Conservation (phyloP, 108 stramenopile genomes). For the Stephanodiscus minutulus region DNA sequence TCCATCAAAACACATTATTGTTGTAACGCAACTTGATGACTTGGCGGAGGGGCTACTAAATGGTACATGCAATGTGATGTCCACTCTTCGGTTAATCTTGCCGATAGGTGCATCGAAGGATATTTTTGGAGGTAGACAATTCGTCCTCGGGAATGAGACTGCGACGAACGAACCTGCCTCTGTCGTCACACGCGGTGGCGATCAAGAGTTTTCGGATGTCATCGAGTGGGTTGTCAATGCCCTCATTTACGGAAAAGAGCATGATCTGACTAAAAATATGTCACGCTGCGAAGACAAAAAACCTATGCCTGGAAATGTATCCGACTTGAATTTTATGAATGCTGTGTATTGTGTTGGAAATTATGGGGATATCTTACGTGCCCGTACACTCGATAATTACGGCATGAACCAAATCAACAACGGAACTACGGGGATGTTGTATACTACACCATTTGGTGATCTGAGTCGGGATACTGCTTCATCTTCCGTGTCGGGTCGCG, state of each 20-base stretch:
- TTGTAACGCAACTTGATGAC: background rate
- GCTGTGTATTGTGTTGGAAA: constrained; percentile 57
- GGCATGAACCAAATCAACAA: constrained; percentile 50
- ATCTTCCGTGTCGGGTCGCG: background rate
- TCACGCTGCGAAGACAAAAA: constrained; percentile 4
- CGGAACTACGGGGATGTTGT: constrained; percentile 51
- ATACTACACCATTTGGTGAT: constrained; percentile 54
- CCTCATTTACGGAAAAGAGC: constrained; percentile 52
- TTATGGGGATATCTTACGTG: constrained; percentile 13
- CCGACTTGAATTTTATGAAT: constrained; percentile 35
- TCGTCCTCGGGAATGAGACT: constrained; percentile 7
- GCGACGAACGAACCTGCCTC: constrained; percentile 27
- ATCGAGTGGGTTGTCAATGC: constrained; percentile 56
- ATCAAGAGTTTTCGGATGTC: constrained; percentile 42
- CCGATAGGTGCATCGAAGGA: background rate
- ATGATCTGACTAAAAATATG: constrained; percentile 22
- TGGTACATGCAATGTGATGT: constrained; percentile 31
- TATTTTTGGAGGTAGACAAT: background rate
- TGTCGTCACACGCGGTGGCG: constrained; percentile 25
- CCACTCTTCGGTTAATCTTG: background rate
- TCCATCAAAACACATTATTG: constrained; percentile 7
- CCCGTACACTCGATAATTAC: constrained; percentile 26
- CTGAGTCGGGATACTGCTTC: background rate
- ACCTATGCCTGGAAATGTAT: background rate
- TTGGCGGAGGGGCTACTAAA: background rate